Evolutionary conservation across 805 yeast genomes (phyloP).

Genomic region (Myxozyma mucilagina): DNA sequence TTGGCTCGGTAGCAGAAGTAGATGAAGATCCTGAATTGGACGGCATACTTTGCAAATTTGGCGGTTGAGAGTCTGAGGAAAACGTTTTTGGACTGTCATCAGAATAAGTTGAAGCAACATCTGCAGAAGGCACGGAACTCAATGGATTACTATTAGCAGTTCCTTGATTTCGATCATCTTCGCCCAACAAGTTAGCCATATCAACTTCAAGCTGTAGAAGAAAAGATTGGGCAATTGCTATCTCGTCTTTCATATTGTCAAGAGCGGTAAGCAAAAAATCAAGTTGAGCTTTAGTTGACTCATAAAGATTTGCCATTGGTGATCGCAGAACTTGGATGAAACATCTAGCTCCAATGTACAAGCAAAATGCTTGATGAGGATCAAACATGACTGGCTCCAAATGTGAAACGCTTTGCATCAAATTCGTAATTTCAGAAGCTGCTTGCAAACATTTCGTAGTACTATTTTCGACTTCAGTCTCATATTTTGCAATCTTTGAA

Average conservation of each 20-base stretch:
- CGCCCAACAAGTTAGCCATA: slow-evolving; percentile 16
- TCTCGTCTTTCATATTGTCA: slow-evolving; percentile 16
- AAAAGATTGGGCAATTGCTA: slow-evolving; percentile 21
- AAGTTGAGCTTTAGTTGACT: slow-evolving; percentile 6
- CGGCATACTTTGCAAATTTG: not conserved
- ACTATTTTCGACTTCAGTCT: slow-evolving; percentile 6
- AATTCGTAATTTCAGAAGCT: slow-evolving; percentile 18
- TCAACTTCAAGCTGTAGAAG: slow-evolving; percentile 28
- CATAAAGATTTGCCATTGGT: not conserved
- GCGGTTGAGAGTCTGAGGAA: not conserved
- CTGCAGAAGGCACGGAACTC: not conserved
- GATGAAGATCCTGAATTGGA: not conserved
- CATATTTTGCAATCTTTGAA: not conserved
- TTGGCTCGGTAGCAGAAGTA: not conserved
- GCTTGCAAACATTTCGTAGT: slow-evolving; percentile 15
- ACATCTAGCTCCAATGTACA: slow-evolving; percentile 28
- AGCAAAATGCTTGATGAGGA: slow-evolving; percentile 11
- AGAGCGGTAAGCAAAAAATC: slow-evolving; percentile 23
- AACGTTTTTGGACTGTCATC: not conserved
- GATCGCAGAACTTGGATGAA: slow-evolving; percentile 19
- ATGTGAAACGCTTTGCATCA: slow-evolving; percentile 18
- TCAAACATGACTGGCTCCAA: slow-evolving; percentile 3
- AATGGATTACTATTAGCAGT: not conserved
- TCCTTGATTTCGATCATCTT: not conserved
- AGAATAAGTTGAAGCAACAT: not conserved